phyloP scores from a whole-genome alignment of 352 stramenopile genomes.

The Aphanomyces stellatus region DNA sequence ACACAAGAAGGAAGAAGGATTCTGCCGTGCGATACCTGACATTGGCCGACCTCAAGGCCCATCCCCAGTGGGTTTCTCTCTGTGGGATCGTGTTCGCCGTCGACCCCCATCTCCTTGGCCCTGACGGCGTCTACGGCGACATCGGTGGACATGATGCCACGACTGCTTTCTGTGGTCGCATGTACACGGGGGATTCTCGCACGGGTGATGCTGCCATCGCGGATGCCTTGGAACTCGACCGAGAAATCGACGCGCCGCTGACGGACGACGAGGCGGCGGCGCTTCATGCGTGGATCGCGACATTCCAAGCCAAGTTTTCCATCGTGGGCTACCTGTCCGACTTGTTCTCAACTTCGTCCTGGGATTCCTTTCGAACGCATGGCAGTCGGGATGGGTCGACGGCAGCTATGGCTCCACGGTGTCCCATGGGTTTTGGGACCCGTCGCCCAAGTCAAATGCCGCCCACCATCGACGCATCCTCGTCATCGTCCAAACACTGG shows the following conservation, averaged over 20 bases:
- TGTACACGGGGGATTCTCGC: not conserved
- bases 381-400: not conserved
- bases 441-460: not conserved
- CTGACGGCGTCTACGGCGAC: not conserved
- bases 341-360: not conserved
- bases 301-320: not conserved
- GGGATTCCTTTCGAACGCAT: not conserved
- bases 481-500: not conserved
- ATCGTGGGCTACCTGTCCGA: slow-evolving; percentile 8
- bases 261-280: not conserved
- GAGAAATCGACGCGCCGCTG: not conserved
- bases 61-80: slow-evolving; percentile 10
- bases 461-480: not conserved
- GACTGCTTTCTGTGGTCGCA: not conserved
- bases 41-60: not conserved
- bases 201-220: not conserved
- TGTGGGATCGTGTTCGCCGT: slow-evolving; percentile 10
- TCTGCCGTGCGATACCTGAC: too few relatives aligned
- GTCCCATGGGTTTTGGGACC: slow-evolving; percentile 11
- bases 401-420: not conserved
- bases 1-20: too few relatives aligned
- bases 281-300: not conserved
- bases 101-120: not conserved
- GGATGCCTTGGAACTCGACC: not conserved
- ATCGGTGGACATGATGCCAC: slow-evolving; percentile 15